phyloP scores from a whole-genome alignment of 257 asterid species.

The Forsythia suspensa region DNA sequence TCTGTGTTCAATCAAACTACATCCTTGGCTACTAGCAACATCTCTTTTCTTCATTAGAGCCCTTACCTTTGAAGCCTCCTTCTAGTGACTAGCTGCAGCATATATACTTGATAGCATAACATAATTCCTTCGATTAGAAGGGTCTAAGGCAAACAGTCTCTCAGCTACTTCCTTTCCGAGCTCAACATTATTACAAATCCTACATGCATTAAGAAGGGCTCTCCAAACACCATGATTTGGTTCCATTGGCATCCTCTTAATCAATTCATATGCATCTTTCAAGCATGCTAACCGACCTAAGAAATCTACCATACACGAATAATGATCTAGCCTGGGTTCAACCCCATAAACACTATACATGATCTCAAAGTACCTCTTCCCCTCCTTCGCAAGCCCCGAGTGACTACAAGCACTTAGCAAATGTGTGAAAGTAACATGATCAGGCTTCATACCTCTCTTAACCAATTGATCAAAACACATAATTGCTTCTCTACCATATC shows the following conservation, averaged over 20 bases:
- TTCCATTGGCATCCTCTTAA: slow-evolving; percentile 12
- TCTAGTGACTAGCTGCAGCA: slow-evolving; percentile 5
- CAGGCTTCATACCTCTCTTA: neutral
- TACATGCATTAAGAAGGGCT: slow-evolving; percentile 12
- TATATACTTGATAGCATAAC: slow-evolving; percentile 1
- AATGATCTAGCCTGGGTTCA: neutral
- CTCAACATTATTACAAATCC: neutral
- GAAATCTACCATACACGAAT: slow-evolving; percentile 18
- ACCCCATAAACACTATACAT: neutral
- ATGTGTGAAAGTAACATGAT: slow-evolving; percentile 10
- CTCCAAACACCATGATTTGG: slow-evolving; percentile 14
- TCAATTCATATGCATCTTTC: neutral
- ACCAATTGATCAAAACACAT: neutral
- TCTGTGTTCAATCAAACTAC: neutral
- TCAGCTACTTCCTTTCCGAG: neutral
- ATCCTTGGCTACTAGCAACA: neutral
- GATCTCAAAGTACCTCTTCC: slow-evolving; percentile 7
- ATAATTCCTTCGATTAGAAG: neutral
- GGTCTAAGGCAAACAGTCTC: neutral
- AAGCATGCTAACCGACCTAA: slow-evolving; percentile 5
- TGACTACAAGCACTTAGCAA: slow-evolving; percentile 17
- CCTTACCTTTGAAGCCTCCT: neutral
- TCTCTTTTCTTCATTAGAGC: slow-evolving; percentile 5
- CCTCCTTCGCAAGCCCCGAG: slow-evolving; percentile 3
- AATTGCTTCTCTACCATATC: neutral